phyloP scores from a whole-genome alignment of 2,329 filamentous ascomycete species.

The Emmonsiellopsis sp. region DNA sequence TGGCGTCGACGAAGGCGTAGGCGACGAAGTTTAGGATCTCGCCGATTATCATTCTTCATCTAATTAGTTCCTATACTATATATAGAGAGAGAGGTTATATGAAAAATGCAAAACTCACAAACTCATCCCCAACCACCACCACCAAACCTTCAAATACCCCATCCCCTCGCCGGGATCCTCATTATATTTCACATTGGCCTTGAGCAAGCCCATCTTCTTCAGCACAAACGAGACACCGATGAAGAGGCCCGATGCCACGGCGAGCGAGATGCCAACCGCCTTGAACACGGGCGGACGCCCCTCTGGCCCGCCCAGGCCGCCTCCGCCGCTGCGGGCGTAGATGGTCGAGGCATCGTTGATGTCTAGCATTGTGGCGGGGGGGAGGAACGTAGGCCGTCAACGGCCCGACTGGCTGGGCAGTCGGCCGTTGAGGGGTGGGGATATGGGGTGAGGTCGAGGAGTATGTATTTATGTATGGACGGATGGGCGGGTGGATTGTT shows the following conservation, averaged over 20 bases:
- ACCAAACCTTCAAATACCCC: conserved; percentile 88
- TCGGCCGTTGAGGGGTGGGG: not conserved
- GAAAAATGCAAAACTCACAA: not conserved
- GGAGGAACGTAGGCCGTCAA: not conserved
- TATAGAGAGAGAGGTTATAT: not conserved
- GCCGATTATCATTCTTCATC: conserved; percentile 96
- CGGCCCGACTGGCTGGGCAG: not conserved
- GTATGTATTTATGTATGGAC: too few relatives aligned
- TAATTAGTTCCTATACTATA: not conserved
- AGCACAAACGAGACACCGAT: conserved; percentile 93
- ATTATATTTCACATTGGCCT: conserved; percentile 91
- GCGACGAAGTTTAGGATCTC: conserved; percentile 97
- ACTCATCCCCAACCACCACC: conserved; percentile 70
- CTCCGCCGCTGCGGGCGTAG: conserved; percentile 34
- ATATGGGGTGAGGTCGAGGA: too few relatives aligned
- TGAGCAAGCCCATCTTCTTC: conserved; percentile 86
- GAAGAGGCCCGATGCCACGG: conserved; percentile 78
- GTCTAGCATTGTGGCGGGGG: conserved; percentile 32
- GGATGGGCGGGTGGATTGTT: too few relatives aligned
- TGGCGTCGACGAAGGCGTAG: conserved; percentile 93
- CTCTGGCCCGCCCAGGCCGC: conserved; percentile 12
- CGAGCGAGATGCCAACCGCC: conserved; percentile 73
- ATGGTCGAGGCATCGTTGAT: conserved; percentile 35
- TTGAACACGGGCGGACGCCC: conserved; percentile 59
- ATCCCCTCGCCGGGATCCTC: conserved; percentile 94